These are phyloP conservation scores for Eucalyptus cloeziana DNA, from an alignment of 345 rosid genomes.

Conservation along the genomic window DNA sequence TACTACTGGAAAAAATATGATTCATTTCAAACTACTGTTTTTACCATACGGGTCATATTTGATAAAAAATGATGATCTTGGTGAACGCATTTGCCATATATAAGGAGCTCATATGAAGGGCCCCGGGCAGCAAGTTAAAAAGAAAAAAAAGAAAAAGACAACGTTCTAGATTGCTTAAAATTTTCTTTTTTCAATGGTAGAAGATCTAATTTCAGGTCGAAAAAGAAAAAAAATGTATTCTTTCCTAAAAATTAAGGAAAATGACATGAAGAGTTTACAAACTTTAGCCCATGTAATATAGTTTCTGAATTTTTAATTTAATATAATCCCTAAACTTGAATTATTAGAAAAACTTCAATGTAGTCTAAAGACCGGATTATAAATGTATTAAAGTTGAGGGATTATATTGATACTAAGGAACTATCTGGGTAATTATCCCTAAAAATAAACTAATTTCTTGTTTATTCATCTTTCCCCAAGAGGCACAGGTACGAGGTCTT, in stretches of 20 bases:
- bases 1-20: background rate
- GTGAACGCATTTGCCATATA: background rate
- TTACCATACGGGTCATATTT: background rate
- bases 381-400: too few species aligned
- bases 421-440: background rate
- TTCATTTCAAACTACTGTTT: background rate
- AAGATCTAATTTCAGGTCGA: background rate
- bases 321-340: too few species aligned
- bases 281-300: too few species aligned
- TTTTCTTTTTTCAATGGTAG: background rate
- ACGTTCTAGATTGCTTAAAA: background rate
- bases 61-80: background rate
- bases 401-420: background rate
- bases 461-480: background rate
- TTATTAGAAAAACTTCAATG: too few species aligned
- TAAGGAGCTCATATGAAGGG: background rate
- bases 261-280: fast-evolving
- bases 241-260: background rate
- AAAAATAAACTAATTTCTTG: background rate
- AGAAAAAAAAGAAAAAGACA: background rate
- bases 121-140: background rate
- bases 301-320: too few species aligned
- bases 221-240: background rate
- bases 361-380: too few species aligned
- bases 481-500: background rate